phyloP scores from a whole-genome alignment of 768 basidiomycete species.

The Calocybe indica region DNA sequence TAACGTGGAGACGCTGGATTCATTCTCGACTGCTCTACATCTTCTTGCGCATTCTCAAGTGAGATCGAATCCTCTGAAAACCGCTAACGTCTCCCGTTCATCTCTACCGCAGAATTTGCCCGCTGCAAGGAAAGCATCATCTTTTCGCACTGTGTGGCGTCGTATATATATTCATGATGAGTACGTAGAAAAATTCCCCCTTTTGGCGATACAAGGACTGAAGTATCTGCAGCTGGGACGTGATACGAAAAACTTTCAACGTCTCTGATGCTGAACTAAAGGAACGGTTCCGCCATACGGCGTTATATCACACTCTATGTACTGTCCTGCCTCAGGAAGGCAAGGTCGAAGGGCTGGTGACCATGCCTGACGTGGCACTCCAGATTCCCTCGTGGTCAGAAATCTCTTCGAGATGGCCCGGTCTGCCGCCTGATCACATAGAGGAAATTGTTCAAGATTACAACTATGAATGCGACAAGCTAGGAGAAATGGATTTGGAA shows the following conservation, averaged over 20 bases:
- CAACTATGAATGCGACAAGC: slow-evolving; percentile 48
- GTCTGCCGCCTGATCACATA: slow-evolving; percentile 60
- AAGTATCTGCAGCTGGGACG: slow-evolving; percentile 56
- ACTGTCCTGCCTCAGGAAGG: slow-evolving; percentile 36
- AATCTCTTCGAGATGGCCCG: slow-evolving; percentile 68
- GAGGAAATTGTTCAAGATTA: slow-evolving; percentile 57
- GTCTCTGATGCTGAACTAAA: slow-evolving; percentile 75
- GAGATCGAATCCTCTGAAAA: slow-evolving; percentile 10
- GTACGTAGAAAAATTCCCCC: slow-evolving; percentile 38
- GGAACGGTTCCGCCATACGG: slow-evolving; percentile 65
- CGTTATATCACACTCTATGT: slow-evolving; percentile 63
- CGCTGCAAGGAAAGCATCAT: slow-evolving; percentile 58
- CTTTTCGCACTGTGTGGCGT: slow-evolving; percentile 79
- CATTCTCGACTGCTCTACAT: slow-evolving; percentile 66
- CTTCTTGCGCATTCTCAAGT: slow-evolving; percentile 55
- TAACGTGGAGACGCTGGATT: slow-evolving; percentile 50
- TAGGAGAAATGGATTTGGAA: slow-evolving; percentile 53
- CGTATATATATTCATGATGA: slow-evolving; percentile 85
- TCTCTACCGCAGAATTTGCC: slow-evolving; percentile 50
- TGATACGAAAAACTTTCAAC: slow-evolving; percentile 66
- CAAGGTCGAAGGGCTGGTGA: slow-evolving; percentile 42
- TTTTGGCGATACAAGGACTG: neutral
- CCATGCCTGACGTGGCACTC: slow-evolving; percentile 53
- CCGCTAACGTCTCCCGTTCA: neutral
- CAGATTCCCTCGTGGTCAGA: slow-evolving; percentile 53